Conservation (phyloP, 805 yeast genomes). For the Wickerhamiella alocasiicola region DNA sequence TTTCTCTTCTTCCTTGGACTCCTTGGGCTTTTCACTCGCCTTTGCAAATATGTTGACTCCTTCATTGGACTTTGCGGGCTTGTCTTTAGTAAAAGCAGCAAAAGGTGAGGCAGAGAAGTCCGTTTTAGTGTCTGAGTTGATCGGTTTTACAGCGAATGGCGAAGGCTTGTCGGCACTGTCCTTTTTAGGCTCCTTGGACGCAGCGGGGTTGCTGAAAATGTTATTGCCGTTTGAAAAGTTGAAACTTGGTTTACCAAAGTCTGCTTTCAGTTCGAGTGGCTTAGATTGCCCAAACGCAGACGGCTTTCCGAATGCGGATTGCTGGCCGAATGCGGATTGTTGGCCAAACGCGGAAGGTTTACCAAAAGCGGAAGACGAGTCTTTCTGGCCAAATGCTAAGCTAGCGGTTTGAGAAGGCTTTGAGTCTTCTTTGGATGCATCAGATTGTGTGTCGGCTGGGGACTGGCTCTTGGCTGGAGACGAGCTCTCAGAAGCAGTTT, state of each 20-base stretch:
- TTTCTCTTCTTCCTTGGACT: not conserved
- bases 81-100: not conserved
- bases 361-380: too few relatives aligned
- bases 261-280: not conserved
- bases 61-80: not conserved
- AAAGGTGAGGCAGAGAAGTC: not conserved
- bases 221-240: too few relatives aligned
- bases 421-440: too few relatives aligned
- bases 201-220: not conserved
- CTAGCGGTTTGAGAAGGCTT: too few relatives aligned
- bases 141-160: not conserved
- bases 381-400: too few relatives aligned
- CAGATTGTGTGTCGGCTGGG: too few relatives aligned
- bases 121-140: not conserved
- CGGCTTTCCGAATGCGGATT: not conserved
- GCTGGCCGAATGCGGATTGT: not conserved
- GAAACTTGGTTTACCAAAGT: not conserved
- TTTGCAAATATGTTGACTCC: too few relatives aligned
- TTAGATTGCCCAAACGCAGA: not conserved
- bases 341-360: not conserved
- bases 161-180: not conserved
- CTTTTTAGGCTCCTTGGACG: not conserved
- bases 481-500: too few relatives aligned
- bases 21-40: not conserved
- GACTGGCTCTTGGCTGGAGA: too few relatives aligned